Conservation (phyloP, 1,284 basidiomycete genomes). For the Schizophyllum commune region DNA sequence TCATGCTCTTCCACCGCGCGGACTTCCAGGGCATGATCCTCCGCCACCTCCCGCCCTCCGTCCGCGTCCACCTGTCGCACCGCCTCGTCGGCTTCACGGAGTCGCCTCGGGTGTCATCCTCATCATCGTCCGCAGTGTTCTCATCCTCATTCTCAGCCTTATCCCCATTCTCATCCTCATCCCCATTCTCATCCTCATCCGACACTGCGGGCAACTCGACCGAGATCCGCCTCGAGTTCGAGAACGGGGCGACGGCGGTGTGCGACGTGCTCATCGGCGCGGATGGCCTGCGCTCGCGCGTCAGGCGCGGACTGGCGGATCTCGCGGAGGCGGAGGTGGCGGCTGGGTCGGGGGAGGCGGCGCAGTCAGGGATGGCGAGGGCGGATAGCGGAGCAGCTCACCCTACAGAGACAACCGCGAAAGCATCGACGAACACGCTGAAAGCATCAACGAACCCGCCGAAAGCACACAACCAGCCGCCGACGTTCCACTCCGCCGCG, state of each 20-base stretch:
- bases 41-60: not conserved
- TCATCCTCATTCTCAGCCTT: conserved; percentile 21
- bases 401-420: too few species aligned
- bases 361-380: too few species aligned
- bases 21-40: not conserved
- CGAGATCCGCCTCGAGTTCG: conserved; percentile 18
- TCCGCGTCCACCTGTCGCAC: not conserved
- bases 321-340: too few species aligned
- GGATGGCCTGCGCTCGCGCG: conserved; percentile 22
- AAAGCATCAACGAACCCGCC: too few species aligned
- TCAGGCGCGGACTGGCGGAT: conserved; percentile 10
- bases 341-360: too few species aligned
- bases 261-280: conserved; percentile 28
- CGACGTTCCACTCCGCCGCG: not conserved
- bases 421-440: too few species aligned
- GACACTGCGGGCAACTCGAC: conserved; percentile 9
- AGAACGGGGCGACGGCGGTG: conserved; percentile 21
- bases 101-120: too few species aligned
- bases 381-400: too few species aligned
- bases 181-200: conserved; percentile 20
- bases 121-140: conserved; percentile 12
- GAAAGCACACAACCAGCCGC: too few species aligned
- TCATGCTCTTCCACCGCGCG: not conserved
- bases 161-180: conserved; percentile 17
- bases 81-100: not conserved